These are phyloP conservation scores for Tolypocladium cylindrosporum DNA, from an alignment of 2,329 filamentous ascomycete species.

Conservation along the genomic window DNA sequence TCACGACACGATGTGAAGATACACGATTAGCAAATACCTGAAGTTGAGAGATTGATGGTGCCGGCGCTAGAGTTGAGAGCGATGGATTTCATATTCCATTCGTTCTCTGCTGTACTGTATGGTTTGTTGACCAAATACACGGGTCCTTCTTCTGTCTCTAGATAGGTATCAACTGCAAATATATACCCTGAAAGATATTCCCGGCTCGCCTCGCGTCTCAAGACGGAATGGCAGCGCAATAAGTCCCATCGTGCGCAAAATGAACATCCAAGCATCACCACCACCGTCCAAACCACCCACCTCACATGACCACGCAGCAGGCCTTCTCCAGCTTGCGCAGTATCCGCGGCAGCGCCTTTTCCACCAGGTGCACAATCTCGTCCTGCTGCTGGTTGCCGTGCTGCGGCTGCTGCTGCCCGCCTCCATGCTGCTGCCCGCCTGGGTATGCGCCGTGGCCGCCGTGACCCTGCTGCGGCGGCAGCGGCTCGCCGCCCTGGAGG, in stretches of 20 bases:
- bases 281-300: not conserved
- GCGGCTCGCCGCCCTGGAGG: constrained; percentile 60
- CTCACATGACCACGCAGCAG: constrained; percentile 70
- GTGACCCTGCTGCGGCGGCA: constrained; percentile 32
- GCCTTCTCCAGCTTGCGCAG: constrained; percentile 55
- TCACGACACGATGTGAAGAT: not conserved
- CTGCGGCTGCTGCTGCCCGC: constrained; percentile 32
- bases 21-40: not conserved
- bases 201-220: not conserved
- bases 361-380: constrained; percentile 48
- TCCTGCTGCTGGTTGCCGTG: constrained; percentile 35
- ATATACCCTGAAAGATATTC: not conserved
- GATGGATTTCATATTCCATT: not conserved
- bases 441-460: constrained; percentile 23
- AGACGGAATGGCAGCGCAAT: not conserved
- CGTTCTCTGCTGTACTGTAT: not conserved
- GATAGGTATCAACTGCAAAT: not conserved
- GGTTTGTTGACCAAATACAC: not conserved
- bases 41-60: not conserved
- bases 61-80: not conserved
- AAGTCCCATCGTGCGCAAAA: not conserved
- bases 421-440: constrained; percentile 19
- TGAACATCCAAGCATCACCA: not conserved
- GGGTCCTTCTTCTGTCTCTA: not conserved
- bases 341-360: constrained; percentile 49